Percentiles rank a stretch among this genome's conserved stretches.
phyloP scores from a whole-genome alignment of 2,329 filamentous ascomycete genomes.

The Coleophoma eucalyptorum region DNA sequence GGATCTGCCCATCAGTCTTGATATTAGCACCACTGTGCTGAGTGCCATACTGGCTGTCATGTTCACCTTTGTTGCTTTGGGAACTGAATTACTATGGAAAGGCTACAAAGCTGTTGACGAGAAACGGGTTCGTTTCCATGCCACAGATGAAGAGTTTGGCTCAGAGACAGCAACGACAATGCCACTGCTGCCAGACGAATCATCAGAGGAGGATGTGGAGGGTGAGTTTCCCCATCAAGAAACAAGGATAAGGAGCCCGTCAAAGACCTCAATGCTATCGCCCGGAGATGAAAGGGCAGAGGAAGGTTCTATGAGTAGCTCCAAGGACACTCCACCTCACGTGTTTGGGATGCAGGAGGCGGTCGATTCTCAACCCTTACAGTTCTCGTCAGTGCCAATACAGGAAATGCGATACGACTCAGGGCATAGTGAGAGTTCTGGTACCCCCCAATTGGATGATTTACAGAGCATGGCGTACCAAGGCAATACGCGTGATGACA shows the following conservation, averaged over 20 bases:
- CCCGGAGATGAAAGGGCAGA: neutral
- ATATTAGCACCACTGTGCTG: slow-evolving; percentile 3
- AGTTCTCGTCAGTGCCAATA: too few species aligned
- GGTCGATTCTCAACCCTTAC: neutral
- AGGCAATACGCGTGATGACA: slow-evolving; percentile 2
- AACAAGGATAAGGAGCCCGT: neutral
- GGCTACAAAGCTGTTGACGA: slow-evolving; percentile 1
- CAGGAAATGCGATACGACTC: neutral
- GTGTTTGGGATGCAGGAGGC: neutral
- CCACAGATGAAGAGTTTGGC: neutral
- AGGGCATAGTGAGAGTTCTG: neutral
- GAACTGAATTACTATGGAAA: slow-evolving; percentile 3
- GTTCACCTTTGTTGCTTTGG: slow-evolving; percentile 7
- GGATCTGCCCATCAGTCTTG: slow-evolving; percentile 6
- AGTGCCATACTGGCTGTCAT: slow-evolving; percentile 5
- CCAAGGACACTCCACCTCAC: neutral
- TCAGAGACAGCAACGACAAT: neutral
- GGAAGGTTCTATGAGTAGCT: neutral
- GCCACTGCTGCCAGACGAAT: neutral
- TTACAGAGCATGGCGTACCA: slow-evolving; percentile 3
- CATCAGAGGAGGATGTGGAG: neutral
- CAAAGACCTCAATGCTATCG: neutral
- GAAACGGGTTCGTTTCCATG: neutral
- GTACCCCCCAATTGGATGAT: neutral
- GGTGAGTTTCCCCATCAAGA: neutral